Evolutionary conservation across 2,329 filamentous ascomycete genomes (phyloP).

Genomic region (Boeremia exigua): DNA sequence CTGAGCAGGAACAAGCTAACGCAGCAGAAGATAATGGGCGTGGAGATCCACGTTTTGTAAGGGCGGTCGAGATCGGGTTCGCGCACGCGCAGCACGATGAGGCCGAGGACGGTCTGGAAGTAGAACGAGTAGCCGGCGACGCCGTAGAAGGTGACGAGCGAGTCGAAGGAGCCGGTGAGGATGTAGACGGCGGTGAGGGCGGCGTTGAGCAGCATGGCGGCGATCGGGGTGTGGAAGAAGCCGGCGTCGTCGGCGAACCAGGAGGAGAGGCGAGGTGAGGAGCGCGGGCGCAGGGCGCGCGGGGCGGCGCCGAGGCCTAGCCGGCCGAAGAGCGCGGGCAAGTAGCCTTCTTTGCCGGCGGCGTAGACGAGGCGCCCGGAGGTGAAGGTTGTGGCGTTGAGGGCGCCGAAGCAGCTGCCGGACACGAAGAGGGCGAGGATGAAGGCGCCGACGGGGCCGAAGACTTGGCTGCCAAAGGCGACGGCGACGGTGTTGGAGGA

Average conservation of each 20-base stretch:
- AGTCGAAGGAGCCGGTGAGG: constrained; percentile 85
- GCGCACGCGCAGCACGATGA: constrained; percentile 86
- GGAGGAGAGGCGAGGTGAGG: constrained; percentile 30
- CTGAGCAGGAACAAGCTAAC: constrained; percentile 91
- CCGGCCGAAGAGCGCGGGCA: constrained; percentile 81
- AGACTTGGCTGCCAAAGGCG: constrained; percentile 87
- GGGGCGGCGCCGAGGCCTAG: constrained; percentile 70
- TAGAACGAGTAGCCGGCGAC: constrained; percentile 98
- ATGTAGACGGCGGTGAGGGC: constrained; percentile 78
- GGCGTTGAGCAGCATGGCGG: constrained; percentile 84
- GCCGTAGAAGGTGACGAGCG: constrained; percentile 94
- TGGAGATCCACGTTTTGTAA: constrained; percentile 95
- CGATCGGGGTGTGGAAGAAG: constrained; percentile 92
- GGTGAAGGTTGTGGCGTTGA: constrained; percentile 95
- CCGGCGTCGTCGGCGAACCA: constrained; percentile 66
- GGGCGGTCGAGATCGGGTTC: constrained; percentile 89
- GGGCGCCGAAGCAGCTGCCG: constrained; percentile 89
- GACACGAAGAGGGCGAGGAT: constrained; percentile 88
- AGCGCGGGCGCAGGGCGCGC: constrained; percentile 41
- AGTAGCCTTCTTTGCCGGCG: constrained; percentile 92
- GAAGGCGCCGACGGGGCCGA: constrained; percentile 81
- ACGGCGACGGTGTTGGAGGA: constrained; percentile 95
- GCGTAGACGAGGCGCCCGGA: constrained; percentile 90
- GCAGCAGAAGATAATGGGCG: constrained; percentile 97
- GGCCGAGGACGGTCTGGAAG: constrained; percentile 89